Base-by-base conservation (phyloP, 2,329 filamentous ascomycete genomes). In the Metarhizium album region DNA sequence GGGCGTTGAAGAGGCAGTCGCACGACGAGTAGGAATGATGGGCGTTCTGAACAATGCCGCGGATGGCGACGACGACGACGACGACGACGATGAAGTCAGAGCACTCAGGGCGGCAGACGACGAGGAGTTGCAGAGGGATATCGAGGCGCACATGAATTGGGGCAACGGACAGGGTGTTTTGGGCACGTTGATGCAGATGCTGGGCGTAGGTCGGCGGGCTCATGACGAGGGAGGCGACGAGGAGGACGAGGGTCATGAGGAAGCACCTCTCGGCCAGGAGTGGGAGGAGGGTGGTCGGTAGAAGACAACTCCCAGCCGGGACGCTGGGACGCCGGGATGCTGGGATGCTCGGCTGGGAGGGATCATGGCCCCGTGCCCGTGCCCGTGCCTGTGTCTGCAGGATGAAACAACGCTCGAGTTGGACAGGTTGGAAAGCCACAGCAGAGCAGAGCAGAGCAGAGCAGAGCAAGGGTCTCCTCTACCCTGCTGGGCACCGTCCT, bases 61-160 rank as follows among this genome's bases (percentile, higher is more conserved):
- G 33, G 51, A 48, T 5, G 61, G 59, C 2, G 59, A 59, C 16
- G 60, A 62, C 5, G 59, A 62, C 9, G 59, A 65, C 8, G 59
- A 58, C 14, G 59, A 62, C 7, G 59, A 65, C 8, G 59, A 59
- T 11, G 62, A 59, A 18, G 51, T 59, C 7, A 55, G 56, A 16
- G 59, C 58, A n/a, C 47, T 62, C n/a, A 35, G 52, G 29, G 52
- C 54, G 27, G 51, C 58, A 9, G 62, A 65, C 22, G 62, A 67
- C 14, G 61, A 64, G 38, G 65, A 67, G 55, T 54, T 68, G 14
- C 57, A 57, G 49, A 52, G 61, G 24, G 66, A 67, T 40, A 50
- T 67, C 7, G 61, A 61, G 46, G 63, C 59, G 22, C 57, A 64
- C 16, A 57, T 59, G n/a, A 50, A 53, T 18, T 52, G 55, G 45